Conservation (phyloP, 768 basidiomycete genomes). For the Serendipita vermifera region DNA sequence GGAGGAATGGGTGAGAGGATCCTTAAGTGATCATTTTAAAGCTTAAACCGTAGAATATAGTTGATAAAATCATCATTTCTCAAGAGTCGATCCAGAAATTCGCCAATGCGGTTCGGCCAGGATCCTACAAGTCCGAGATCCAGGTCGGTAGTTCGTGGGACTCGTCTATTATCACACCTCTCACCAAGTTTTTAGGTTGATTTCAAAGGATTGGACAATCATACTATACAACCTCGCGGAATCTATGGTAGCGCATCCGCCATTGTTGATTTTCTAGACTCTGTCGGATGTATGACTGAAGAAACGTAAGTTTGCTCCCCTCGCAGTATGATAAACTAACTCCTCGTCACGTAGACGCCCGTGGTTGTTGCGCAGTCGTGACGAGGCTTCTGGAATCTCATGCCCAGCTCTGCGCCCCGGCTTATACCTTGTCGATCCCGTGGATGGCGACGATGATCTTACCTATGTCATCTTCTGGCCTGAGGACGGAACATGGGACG, state of each 20-base stretch:
- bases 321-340: background rate
- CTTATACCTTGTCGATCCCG: conserved; percentile 31
- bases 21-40: background rate
- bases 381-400: conserved; percentile 16
- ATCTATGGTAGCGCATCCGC: conserved; percentile 44
- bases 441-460: conserved; percentile 16
- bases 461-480: conserved; percentile 50
- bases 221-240: conserved; percentile 37
- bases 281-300: conserved; percentile 27
- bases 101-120: conserved; percentile 36
- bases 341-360: conserved; percentile 14
- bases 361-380: conserved; percentile 15
- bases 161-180: background rate
- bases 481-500: conserved; percentile 45
- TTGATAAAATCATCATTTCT: conserved; percentile 47
- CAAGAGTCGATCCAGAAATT: conserved; percentile 38
- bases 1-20: conserved; percentile 38
- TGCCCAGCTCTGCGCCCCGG: conserved; percentile 34
- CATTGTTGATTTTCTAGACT: conserved; percentile 34
- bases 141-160: conserved; percentile 17
- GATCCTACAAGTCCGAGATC: conserved; percentile 41
- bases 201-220: conserved; percentile 38
- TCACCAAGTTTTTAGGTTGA: conserved; percentile 26
- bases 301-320: conserved; percentile 26
- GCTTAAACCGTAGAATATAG: background rate